phyloP scores from a whole-genome alignment of 805 yeast species.

The Lipomyces lipofer region DNA sequence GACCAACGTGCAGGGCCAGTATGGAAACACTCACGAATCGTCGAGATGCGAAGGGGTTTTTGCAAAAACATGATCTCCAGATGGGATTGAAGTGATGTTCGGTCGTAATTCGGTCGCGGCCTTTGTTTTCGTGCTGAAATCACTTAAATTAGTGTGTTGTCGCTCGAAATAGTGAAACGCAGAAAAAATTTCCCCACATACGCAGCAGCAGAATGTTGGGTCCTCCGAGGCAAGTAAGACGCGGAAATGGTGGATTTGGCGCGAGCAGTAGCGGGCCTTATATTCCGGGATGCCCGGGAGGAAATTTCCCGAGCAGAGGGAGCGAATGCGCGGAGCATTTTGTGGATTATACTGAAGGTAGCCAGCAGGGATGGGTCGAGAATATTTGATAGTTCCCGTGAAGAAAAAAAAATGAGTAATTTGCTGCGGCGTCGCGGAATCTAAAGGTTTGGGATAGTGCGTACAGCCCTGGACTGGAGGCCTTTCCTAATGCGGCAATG shows the following conservation, averaged over 20 bases:
- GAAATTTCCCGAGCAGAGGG: slow-evolving; percentile 18
- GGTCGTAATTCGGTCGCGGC: not conserved
- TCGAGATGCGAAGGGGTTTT: slow-evolving; percentile 22
- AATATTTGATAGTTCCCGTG: no score
- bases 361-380: not conserved
- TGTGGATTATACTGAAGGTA: not conserved
- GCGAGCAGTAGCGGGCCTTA: slow-evolving; percentile 5
- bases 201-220: slow-evolving; percentile 26
- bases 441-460: no score
- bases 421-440: no score
- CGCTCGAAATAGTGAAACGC: not conserved
- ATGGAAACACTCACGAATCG: slow-evolving; percentile 25
- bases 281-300: slow-evolving; percentile 9
- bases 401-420: no score
- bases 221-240: slow-evolving; percentile 9
- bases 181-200: slow-evolving; percentile 4
- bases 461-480: no score
- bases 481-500: no score
- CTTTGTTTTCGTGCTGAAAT: not conserved
- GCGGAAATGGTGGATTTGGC: slow-evolving; percentile 12
- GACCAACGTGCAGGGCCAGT: no score
- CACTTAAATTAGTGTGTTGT: not conserved
- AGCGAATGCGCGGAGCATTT: slow-evolving; percentile 14
- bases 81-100: not conserved
- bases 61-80: no score